Percentiles rank a stretch among this genome's conserved stretches.
Conservation (phyloP, 1,284 basidiomycete genomes). For the Sanguinoderma infundibulare region DNA sequence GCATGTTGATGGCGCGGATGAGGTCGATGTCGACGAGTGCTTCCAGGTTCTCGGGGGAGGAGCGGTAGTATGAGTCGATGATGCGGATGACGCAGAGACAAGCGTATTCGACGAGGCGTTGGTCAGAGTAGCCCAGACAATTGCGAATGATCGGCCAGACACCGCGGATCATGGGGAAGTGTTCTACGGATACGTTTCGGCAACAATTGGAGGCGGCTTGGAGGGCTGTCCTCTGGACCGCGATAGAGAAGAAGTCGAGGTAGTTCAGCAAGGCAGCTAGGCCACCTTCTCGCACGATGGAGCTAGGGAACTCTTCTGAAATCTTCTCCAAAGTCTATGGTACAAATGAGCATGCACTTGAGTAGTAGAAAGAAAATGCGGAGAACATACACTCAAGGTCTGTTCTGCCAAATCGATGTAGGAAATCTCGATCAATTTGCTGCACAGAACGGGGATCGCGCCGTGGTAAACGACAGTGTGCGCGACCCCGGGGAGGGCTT, state of each 20-base stretch:
- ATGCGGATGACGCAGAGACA: slow-evolving; percentile 92
- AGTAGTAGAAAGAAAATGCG: slow-evolving; percentile 10
- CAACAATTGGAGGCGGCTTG: slow-evolving; percentile 96
- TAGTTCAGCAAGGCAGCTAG: slow-evolving; percentile 90
- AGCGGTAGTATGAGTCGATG: slow-evolving; percentile 88
- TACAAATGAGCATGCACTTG: slow-evolving; percentile 28
- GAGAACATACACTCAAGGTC: slow-evolving; percentile 84
- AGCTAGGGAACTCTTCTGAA: slow-evolving; percentile 92
- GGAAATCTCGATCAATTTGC: slow-evolving; percentile 93
- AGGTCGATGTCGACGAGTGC: slow-evolving; percentile 83
- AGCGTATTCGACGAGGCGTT: slow-evolving; percentile 92
- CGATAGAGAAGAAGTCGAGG: slow-evolving; percentile 96
- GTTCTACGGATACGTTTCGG: slow-evolving; percentile 85
- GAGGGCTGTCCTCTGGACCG: slow-evolving; percentile 94
- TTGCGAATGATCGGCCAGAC: slow-evolving; percentile 94
- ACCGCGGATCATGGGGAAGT: slow-evolving; percentile 85
- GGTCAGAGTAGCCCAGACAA: slow-evolving; percentile 89
- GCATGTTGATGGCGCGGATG: slow-evolving; percentile 81
- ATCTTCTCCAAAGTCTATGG: slow-evolving; percentile 94
- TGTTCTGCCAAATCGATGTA: slow-evolving; percentile 98
- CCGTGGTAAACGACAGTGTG: slow-evolving; percentile 95
- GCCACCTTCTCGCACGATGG: slow-evolving; percentile 93
- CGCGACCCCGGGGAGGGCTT: slow-evolving; percentile 91
- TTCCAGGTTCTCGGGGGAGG: slow-evolving; percentile 85
- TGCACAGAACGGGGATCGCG: slow-evolving; percentile 93